A percentile compares a stretch with the other conserved stretches of the same genome.
These are phyloP conservation scores for Candida odintsovae DNA, from an alignment of 805 yeast genomes.

Conservation along the genomic window DNA sequence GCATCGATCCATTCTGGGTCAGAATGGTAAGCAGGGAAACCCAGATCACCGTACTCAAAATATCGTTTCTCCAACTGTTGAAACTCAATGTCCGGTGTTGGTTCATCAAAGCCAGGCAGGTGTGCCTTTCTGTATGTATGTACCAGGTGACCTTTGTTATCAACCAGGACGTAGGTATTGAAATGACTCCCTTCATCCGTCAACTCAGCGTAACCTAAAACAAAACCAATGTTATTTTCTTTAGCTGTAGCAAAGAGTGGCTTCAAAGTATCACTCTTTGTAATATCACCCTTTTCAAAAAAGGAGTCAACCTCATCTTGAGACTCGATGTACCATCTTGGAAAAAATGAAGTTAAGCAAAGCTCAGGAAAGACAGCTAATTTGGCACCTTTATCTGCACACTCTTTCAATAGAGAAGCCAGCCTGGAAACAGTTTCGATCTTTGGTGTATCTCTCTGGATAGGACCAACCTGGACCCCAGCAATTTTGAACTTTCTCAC, in stretches of 20 bases:
- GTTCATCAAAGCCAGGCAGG: conserved; percentile 32
- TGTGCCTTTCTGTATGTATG: conserved; percentile 33
- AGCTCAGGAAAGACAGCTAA: conserved; percentile 33
- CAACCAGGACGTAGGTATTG: conserved; percentile 30
- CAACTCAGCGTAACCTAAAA: conserved; percentile 33
- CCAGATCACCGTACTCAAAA: conserved; percentile 32
- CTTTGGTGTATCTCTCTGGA: conserved; percentile 26
- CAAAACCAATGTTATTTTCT: conserved; percentile 25
- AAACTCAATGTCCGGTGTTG: conserved; percentile 27
- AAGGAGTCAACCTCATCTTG: conserved; percentile 31
- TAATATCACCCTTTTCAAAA: conserved; percentile 31
- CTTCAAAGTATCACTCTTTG: conserved; percentile 20
- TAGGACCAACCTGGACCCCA: conserved; percentile 31
- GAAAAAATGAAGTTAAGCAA: conserved; percentile 32
- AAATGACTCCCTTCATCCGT: conserved; percentile 32
- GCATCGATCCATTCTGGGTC: conserved; percentile 32
- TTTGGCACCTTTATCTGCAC: conserved; percentile 27
- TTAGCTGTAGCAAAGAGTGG: conserved; percentile 30
- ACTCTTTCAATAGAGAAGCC: conserved; percentile 24
- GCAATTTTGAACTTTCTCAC: conserved; percentile 27
- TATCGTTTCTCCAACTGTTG: conserved; percentile 36
- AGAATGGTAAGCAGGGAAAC: conserved; percentile 30
- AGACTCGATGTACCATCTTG: conserved; percentile 29
- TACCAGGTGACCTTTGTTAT: conserved; percentile 25
- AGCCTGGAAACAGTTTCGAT: conserved; percentile 27